phyloP scores from a whole-genome alignment of 768 basidiomycete species.

The Obba rivulosa region DNA sequence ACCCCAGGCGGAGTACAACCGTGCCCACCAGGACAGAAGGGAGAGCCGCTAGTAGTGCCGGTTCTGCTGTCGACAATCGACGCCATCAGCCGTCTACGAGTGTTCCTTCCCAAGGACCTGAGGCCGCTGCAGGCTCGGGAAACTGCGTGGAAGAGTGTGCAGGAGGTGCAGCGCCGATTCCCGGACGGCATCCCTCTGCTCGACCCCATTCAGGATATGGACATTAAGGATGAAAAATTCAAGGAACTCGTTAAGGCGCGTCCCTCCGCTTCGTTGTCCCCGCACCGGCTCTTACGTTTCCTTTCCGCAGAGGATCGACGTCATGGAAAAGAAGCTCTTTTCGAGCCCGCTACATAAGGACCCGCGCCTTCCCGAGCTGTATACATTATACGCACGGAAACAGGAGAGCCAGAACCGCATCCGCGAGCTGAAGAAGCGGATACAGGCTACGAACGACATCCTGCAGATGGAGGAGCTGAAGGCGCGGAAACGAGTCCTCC shows the following conservation, averaged over 20 bases:
- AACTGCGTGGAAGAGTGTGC: constrained; percentile 83
- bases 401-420: constrained; percentile 64
- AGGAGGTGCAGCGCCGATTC: constrained; percentile 88
- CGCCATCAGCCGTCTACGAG: constrained; percentile 78
- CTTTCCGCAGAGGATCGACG: constrained; percentile 72
- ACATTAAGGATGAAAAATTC: constrained; percentile 93
- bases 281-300: not conserved
- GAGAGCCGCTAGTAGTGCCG: constrained; percentile 81
- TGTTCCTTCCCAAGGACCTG: constrained; percentile 88
- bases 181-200: constrained; percentile 82
- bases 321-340: constrained; percentile 83
- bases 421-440: constrained; percentile 76
- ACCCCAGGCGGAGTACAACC: constrained; percentile 73
- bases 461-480: constrained; percentile 96
- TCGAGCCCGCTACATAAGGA: constrained; percentile 76
- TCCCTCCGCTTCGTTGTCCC: not conserved
- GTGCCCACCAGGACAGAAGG: constrained; percentile 65
- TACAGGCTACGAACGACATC: constrained; percentile 86
- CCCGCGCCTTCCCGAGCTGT: constrained; percentile 72
- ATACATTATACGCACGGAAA: constrained; percentile 76
- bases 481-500: constrained; percentile 87
- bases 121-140: constrained; percentile 70
- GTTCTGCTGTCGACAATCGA: constrained; percentile 85
- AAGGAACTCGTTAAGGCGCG: constrained; percentile 73
- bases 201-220: constrained; percentile 93